These are phyloP conservation scores for Dictyostelium brefeldianum DNA, from an alignment of 78 protist species.

Conservation along the genomic window DNA sequence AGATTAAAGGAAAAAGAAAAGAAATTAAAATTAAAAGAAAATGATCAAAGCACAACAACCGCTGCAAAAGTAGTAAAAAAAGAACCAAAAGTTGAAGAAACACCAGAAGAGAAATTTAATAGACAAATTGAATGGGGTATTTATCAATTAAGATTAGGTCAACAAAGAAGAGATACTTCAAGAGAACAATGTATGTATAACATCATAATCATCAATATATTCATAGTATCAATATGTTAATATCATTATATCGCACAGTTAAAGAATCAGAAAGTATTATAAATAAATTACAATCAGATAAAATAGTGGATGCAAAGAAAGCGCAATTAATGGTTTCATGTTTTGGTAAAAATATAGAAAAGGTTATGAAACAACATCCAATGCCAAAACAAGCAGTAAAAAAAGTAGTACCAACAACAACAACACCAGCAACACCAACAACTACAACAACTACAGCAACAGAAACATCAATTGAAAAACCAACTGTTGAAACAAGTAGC, in stretches of 20 bases:
- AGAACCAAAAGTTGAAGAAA: background rate
- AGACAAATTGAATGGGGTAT: slow-evolving; percentile 70
- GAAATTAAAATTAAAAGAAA: slow-evolving; percentile 20
- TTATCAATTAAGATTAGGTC: slow-evolving; percentile 49
- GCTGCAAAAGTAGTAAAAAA: background rate
- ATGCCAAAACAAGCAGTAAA: slow-evolving; percentile 37
- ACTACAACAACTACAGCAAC: slow-evolving; percentile 10
- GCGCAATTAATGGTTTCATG: slow-evolving; percentile 36
- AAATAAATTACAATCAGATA: slow-evolving; percentile 24
- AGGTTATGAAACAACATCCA: slow-evolving; percentile 54
- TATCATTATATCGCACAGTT: background rate
- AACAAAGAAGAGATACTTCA: slow-evolving; percentile 57
- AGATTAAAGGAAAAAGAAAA: slow-evolving; percentile 67
- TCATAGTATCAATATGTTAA: background rate
- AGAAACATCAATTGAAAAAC: background rate
- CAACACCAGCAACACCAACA: slow-evolving; percentile 5
- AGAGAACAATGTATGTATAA: slow-evolving; percentile 32
- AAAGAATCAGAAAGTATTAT: slow-evolving; percentile 43
- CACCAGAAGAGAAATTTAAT: slow-evolving; percentile 27
- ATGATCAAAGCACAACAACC: background rate
- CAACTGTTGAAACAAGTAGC: background rate
- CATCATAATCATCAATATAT: background rate
- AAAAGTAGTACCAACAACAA: background rate
- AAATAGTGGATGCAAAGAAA: slow-evolving; percentile 23
- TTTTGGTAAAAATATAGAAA: slow-evolving; percentile 54